These are phyloP conservation scores for Paramyrothecium sp. DNA, from an alignment of 2,329 filamentous ascomycete genomes.

Conservation along the genomic window DNA sequence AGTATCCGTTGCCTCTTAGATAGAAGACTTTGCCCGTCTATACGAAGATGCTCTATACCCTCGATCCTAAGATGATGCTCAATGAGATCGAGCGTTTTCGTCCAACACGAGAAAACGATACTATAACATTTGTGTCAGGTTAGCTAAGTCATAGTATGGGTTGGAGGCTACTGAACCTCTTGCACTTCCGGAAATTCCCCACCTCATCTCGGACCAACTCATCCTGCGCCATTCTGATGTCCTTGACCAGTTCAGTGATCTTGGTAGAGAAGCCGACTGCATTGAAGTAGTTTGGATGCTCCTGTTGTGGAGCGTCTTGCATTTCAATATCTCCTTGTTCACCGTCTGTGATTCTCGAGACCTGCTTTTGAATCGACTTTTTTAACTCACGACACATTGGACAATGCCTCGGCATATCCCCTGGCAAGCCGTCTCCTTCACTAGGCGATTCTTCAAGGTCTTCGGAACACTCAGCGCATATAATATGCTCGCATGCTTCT, in stretches of 20 bases:
- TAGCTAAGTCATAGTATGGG: not conserved
- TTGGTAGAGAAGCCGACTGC: conserved; percentile 27
- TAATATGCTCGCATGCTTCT: conserved; percentile 24
- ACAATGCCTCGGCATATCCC: not conserved
- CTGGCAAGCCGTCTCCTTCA: not conserved
- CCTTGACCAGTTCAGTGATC: conserved; percentile 26
- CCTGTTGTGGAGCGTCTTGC: not conserved
- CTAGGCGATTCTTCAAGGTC: conserved; percentile 12
- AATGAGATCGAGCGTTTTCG: conserved; percentile 37
- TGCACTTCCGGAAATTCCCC: conserved; percentile 10
- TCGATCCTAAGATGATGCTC: conserved; percentile 22
- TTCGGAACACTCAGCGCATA: conserved; percentile 27
- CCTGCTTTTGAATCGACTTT: not conserved
- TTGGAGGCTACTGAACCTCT: not conserved
- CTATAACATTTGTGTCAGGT: not conserved
- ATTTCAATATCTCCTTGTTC: conserved; percentile 7
- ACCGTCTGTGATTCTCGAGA: not conserved
- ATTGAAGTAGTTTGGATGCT: conserved; percentile 21
- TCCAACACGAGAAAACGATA: conserved; percentile 41
- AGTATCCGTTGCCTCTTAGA: conserved; percentile 34
- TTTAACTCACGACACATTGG: not conserved
- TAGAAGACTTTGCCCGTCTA: conserved; percentile 42
- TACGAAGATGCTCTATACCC: conserved; percentile 29
- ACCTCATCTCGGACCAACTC: conserved; percentile 11
- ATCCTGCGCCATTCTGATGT: conserved; percentile 18